These are phyloP conservation scores for Raddia guianensis DNA, from an alignment of 176 grass and related monocot species.

Conservation along the genomic window DNA sequence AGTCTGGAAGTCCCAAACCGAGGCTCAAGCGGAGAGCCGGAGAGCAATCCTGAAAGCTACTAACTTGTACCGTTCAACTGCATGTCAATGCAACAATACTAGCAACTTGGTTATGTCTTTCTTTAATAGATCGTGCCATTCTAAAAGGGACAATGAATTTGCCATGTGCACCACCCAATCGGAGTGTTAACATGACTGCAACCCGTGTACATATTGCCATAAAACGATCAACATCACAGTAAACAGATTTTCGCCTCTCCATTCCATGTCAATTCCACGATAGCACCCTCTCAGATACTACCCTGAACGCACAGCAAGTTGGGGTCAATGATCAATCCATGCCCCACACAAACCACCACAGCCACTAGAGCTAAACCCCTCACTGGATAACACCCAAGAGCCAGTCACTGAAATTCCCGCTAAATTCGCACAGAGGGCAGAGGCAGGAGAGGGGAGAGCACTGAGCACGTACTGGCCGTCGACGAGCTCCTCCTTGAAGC, in stretches of 20 bases:
- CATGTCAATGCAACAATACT: background rate
- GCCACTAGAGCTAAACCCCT: background rate
- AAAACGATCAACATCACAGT: background rate
- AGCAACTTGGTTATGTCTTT: background rate
- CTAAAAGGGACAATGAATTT: background rate
- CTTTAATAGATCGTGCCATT: background rate
- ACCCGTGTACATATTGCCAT: background rate
- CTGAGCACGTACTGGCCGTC: conserved; percentile 59
- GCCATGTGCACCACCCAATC: conserved; percentile 12
- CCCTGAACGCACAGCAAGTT: background rate
- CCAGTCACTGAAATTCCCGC: background rate
- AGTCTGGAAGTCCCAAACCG: background rate
- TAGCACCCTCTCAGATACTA: background rate
- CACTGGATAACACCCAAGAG: background rate
- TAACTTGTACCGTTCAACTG: background rate
- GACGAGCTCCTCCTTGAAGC: conserved; percentile 93
- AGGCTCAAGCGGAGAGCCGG: background rate
- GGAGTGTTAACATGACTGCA: background rate
- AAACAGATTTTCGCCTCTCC: background rate
- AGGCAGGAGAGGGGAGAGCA: background rate
- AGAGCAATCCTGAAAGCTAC: conserved; percentile 10
- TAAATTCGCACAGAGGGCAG: conserved; percentile 15
- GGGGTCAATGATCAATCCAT: background rate
- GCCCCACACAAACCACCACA: background rate
- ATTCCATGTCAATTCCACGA: background rate